Evolutionary conservation across 176 grass and related monocot genomes (phyloP), one percentile per base, ranked within the genome.

Genomic region (Oryza brachyantha): DNA sequence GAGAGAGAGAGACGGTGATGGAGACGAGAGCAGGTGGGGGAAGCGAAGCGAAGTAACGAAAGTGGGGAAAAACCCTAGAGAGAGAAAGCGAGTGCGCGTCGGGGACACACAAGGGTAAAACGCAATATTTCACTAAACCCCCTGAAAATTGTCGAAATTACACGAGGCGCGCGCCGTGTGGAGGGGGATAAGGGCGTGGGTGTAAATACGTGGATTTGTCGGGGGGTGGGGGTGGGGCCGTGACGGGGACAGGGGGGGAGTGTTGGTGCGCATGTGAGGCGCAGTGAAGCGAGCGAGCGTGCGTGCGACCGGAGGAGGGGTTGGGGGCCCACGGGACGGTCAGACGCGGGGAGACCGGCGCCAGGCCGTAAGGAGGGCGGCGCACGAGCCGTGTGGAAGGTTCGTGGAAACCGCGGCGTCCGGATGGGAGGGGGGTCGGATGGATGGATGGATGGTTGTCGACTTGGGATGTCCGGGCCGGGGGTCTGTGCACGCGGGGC

Each of bases 1-100:
- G 66, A 72, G 31, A 36, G 45, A 7, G 16, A 28, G 22, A 10
- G 0, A 21, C 0, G 40, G 24, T 24, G 84, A 70, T 21, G 78
- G 79, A 10, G 79, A 77, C 32, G 37, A 50, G 85, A 78, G 80
- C 80, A 79, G 68, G 80, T 88, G 61, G 69, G 84, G 70, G 48
- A 52, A 65, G 59, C n/a, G 34, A 82, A 74, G 64, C 27, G 36
- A 78, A 66, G 62, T 42, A 12, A 48, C 21, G 13, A 59, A 66
- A 66, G 41, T 52, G 72, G 84, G 70, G 70, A 42, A 67, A 72
- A 85, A 69, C 81, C 81, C 81, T 69, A 76, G 63, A 54, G 80
- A 76, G 36, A 39, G 43, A 81, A 25, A 81, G 19, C 29, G 61
- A 64, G 29, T 5, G 39, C 21, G 22, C 12, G 76, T 36, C 32